Evolutionary conservation across 2,329 filamentous ascomycete species (phyloP).

Genomic region (Diplodia mutila): DNA sequence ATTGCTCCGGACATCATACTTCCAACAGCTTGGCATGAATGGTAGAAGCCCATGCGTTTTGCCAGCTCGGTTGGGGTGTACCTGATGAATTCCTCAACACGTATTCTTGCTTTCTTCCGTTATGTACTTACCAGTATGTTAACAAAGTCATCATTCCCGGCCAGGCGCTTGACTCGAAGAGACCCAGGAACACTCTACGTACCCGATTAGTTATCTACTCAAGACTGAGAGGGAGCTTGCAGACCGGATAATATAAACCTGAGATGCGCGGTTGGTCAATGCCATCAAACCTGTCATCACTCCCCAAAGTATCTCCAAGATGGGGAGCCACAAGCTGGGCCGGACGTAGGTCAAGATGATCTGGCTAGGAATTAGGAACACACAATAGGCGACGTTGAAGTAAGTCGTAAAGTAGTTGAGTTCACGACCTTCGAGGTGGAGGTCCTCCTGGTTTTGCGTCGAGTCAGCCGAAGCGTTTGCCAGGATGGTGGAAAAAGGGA

Average conservation of each 20-base stretch:
- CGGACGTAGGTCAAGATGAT: slow-evolving; percentile 29
- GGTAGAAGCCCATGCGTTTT: not conserved
- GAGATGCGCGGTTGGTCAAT: slow-evolving; percentile 29
- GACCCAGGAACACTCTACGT: slow-evolving; percentile 44
- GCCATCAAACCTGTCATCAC: slow-evolving; percentile 41
- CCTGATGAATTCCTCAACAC: not conserved
- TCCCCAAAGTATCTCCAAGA: slow-evolving; percentile 47
- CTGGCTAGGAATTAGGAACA: slow-evolving; percentile 35
- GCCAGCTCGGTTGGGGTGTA: not conserved
- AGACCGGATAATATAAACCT: not conserved
- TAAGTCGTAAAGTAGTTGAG: slow-evolving; percentile 36
- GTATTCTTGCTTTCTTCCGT: fast-evolving
- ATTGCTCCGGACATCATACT: not conserved
- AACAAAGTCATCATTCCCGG: slow-evolving; percentile 38
- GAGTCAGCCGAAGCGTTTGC: too few species aligned
- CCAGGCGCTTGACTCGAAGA: slow-evolving; percentile 41
- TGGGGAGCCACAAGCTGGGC: slow-evolving; percentile 45
- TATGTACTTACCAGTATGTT: not conserved
- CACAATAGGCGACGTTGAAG: slow-evolving; percentile 37
- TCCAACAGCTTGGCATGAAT: not conserved
- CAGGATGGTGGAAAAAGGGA: too few species aligned
- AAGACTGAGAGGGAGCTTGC: not conserved
- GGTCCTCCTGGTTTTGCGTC: slow-evolving; percentile 36
- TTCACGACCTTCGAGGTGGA: slow-evolving; percentile 37
- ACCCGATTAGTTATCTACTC: slow-evolving; percentile 30